phyloP scores from a whole-genome alignment of 345 rosid genomes.

The Acer negundo region DNA sequence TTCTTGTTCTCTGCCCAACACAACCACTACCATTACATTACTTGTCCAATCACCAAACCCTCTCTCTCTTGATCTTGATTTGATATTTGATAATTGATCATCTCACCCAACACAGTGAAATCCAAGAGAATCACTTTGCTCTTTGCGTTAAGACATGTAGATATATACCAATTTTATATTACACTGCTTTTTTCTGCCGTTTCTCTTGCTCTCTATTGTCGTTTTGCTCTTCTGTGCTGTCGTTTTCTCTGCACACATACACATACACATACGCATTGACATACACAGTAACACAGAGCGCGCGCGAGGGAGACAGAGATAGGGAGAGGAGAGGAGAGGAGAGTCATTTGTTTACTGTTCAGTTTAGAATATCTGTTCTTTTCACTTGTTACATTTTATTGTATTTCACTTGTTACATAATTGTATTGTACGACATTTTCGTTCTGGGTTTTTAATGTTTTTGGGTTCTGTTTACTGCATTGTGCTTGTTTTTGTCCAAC shows the following conservation, averaged over 20 bases:
- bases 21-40: constrained; percentile 17
- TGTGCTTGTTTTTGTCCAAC: constrained; percentile 21
- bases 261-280: not conserved
- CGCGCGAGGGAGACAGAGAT: not conserved
- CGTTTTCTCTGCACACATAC: constrained; percentile 9
- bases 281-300: not conserved
- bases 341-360: too few species aligned
- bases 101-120: not conserved
- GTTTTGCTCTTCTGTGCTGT: constrained; percentile 13
- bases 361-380: too few species aligned
- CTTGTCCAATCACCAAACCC: not conserved
- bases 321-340: not conserved
- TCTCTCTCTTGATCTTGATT: not conserved
- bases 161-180: not conserved
- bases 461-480: constrained; percentile 12
- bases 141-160: constrained; percentile 36
- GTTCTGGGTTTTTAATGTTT: not conserved
- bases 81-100: not conserved
- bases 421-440: constrained; percentile 15
- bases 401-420: constrained; percentile 12
- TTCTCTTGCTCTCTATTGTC: constrained; percentile 20
- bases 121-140: constrained; percentile 25
- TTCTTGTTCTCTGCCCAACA: constrained; percentile 26
- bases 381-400: constrained; percentile 16
- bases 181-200: not conserved